These are phyloP conservation scores for Mucor irregularis DNA, from an alignment of 371 early-diverging fungal genomes.

Conservation along the genomic window DNA sequence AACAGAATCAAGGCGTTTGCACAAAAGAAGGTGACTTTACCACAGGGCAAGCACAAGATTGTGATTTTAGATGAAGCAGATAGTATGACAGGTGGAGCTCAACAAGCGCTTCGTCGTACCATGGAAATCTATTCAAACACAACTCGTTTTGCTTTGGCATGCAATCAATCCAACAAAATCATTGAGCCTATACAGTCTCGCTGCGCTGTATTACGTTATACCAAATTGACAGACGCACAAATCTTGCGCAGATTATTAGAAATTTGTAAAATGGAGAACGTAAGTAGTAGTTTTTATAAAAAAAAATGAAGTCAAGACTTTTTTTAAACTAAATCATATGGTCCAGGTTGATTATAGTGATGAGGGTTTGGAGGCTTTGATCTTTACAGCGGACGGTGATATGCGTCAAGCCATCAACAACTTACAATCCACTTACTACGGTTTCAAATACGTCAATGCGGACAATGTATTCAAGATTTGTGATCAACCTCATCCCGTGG, in stretches of 20 bases:
- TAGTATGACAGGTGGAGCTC: constrained; percentile 92
- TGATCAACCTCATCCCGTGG: constrained; percentile 92
- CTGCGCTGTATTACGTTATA: constrained; percentile 94
- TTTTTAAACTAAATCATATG: neutral
- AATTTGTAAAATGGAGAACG: constrained; percentile 84
- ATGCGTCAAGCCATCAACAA: constrained; percentile 99
- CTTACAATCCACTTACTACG: constrained; percentile 89
- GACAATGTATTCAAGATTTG: constrained; percentile 96
- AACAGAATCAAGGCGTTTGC: constrained; percentile 98
- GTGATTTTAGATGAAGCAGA: constrained; percentile 99
- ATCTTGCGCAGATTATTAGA: constrained; percentile 78
- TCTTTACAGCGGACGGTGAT: constrained; percentile 98
- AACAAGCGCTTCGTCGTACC: constrained; percentile 96
- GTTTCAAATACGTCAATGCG: constrained; percentile 80
- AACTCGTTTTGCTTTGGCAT: constrained; percentile 97
- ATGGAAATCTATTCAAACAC: constrained; percentile 97
- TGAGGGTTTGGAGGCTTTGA: constrained; percentile 91
- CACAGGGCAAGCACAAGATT: constrained; percentile 91
- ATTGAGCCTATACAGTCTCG: constrained; percentile 99
- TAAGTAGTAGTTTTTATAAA: constrained; percentile 22
- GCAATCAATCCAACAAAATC: constrained; percentile 96
- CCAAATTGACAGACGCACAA: constrained; percentile 76
- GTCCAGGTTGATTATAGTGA: constrained; percentile 74
- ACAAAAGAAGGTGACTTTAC: constrained; percentile 93
- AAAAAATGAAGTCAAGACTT: too few species aligned